Evolutionary conservation across 225 moss, liverwort and hornwort genomes (phyloP), one percentile per base, ranked within the genome.

Genomic region (Sphagnum contortum): DNA sequence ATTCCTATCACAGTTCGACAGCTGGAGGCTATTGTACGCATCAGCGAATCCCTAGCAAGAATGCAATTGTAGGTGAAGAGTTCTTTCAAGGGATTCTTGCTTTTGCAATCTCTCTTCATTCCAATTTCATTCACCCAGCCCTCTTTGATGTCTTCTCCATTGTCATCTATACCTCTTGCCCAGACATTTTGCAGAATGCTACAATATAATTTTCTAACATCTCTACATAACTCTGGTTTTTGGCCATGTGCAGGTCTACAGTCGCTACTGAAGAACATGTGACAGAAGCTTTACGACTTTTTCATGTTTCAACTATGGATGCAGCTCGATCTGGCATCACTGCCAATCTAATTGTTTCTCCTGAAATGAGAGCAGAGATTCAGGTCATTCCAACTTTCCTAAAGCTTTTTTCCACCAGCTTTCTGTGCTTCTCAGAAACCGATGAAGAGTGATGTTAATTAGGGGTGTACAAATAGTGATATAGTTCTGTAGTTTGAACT

Each of bases 1-100:
- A 95, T 95, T 47, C 95, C 95, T 62, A 95, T 95, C 47, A 95
- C 95, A 54, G 95, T 95, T 48, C 92, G 95, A 55, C 95, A 95
- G 78, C 69, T 95, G 60, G 95, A 95, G 83, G 95, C 95, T 56
- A 78, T 95, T 50, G 71, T 92, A 55, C 95, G 92, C 74, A 89
- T 95, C 72, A 91, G 91, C 60, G 91, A 92, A 73, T 91, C 92
- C 9, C 76, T 95, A 58, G 95, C 95, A 47, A 79, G 92, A 64
- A 95, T 95, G 95, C 89, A 91, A 60, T 45, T 95, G 91, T 89
- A 77, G 81, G 88, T 71, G 6, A 52, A 52, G 6, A 9, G 7
- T 6, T 52, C 7, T 45, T 61, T 61, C 61, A 9, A 61, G 9
- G 6, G 4, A 2, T 61, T 61, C 47, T 61, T 61, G 61, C 14